These are phyloP conservation scores for Medicago truncatula DNA, from an alignment of 306 rosid genomes.

Conservation along the genomic window MtrunA17r5.0-ANR NC_053043.1:51726001-51726500, in stretches of 20 bases:
- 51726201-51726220: too few species aligned
- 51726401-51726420: conserved; percentile 3
- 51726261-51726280: conserved; percentile 37
- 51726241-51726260: conserved; percentile 45
- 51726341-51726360: not conserved
- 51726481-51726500: not conserved
- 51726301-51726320: conserved; percentile 34
- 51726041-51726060: conserved; percentile 12
- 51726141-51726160: too few species aligned
- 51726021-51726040: conserved; percentile 35
- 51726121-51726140: too few species aligned
- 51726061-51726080: not conserved
- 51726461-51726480: conserved; percentile 5
- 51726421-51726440: not conserved
- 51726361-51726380: not conserved
- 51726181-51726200: too few species aligned
- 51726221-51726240: not conserved
- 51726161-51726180: too few species aligned
- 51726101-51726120: too few species aligned
- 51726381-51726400: conserved; percentile 1
- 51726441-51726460: not conserved
- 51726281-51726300: conserved; percentile 13
- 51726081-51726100: too few species aligned
- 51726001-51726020: conserved; percentile 2
- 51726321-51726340: not conserved